A percentile compares a stretch with the other conserved stretches of the same genome.
Evolutionary conservation across 768 basidiomycete species (phyloP).

Genomic region (Scleroderma citrinum): DNA sequence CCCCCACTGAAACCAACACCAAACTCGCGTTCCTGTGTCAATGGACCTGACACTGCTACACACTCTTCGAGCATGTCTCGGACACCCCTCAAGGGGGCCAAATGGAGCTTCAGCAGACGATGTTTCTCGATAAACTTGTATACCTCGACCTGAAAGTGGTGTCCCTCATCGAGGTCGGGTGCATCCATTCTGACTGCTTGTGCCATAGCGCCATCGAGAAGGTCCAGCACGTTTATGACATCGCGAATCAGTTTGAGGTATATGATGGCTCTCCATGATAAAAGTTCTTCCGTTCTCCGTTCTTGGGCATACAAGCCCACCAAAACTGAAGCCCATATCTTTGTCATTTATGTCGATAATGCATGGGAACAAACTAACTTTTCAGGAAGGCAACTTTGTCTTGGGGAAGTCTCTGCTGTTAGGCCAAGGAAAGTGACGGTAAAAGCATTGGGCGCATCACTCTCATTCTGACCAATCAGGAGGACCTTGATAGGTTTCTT

Average conservation of each 20-base stretch:
- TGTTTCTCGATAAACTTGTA: conserved; percentile 57
- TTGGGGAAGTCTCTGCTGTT: no score
- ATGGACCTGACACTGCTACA: conserved; percentile 53
- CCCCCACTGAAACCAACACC: conserved; percentile 54
- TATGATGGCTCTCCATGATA: conserved; percentile 69
- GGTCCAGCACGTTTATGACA: conserved; percentile 55
- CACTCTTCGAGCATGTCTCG: conserved; percentile 54
- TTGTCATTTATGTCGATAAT: not conserved
- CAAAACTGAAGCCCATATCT: conserved; percentile 43
- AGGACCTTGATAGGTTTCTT: conserved; percentile 69
- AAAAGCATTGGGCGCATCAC: no score
- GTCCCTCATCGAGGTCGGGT: conserved; percentile 9
- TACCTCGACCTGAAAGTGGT: conserved; percentile 4
- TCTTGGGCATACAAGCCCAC: conserved; percentile 65
- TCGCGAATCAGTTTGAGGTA: conserved; percentile 77
- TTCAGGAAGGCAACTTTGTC: no score
- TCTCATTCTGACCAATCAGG: conserved; percentile 74
- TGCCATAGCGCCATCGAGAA: conserved; percentile 52
- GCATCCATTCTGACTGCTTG: not conserved
- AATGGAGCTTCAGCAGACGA: conserved; percentile 49
- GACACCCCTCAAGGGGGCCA: conserved; percentile 51
- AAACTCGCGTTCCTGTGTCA: no score
- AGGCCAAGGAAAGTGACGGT: no score
- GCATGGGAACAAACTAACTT: not conserved
- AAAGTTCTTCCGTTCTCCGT: conserved; percentile 64